phyloP scores from a whole-genome alignment of 352 stramenopile species.

The Globisporangium middletonii region DNA sequence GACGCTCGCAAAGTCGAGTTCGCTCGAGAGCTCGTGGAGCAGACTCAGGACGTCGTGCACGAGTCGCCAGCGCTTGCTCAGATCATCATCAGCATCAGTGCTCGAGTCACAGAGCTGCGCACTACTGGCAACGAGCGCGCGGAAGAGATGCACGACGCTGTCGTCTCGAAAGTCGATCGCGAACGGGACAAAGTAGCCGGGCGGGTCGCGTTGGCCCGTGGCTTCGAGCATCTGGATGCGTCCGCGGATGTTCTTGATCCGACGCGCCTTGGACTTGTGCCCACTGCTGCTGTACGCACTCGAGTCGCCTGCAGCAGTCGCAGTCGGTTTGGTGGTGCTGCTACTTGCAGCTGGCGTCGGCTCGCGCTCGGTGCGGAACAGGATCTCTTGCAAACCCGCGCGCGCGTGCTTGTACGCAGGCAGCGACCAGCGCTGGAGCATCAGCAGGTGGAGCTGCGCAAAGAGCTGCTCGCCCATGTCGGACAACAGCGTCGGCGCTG shows the following conservation, averaged over 20 bases:
- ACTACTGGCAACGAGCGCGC: constrained; percentile 19
- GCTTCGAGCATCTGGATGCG: constrained; percentile 36
- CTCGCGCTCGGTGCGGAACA: constrained; percentile 34
- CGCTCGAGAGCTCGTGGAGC: constrained; percentile 23
- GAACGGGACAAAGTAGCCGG: constrained; percentile 59
- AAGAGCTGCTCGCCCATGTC: constrained; percentile 28
- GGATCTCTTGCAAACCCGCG: constrained; percentile 44
- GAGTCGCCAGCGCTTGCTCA: constrained; percentile 9
- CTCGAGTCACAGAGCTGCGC: background rate
- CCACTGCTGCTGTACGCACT: background rate
- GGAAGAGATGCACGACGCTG: constrained; percentile 31
- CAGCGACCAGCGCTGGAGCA: constrained; percentile 30
- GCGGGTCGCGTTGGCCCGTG: constrained; percentile 26
- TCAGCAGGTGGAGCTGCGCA: constrained; percentile 24
- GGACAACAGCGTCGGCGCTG: constrained; percentile 11
- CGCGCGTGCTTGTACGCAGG: constrained; percentile 38
- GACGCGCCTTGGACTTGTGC: constrained; percentile 36
- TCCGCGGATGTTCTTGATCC: constrained; percentile 56
- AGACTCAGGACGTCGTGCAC: constrained; percentile 25
- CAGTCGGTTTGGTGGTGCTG: constrained; percentile 1
- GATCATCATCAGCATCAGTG: background rate
- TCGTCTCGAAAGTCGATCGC: constrained; percentile 48
- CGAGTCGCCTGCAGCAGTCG: background rate
- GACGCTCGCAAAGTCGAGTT: constrained; percentile 36
- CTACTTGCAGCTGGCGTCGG: constrained; percentile 1